Evolutionary conservation across 306 rosid species (phyloP), one percentile per base, ranked within the genome.

Genomic region (Herpetospermum pedunculosum): DNA sequence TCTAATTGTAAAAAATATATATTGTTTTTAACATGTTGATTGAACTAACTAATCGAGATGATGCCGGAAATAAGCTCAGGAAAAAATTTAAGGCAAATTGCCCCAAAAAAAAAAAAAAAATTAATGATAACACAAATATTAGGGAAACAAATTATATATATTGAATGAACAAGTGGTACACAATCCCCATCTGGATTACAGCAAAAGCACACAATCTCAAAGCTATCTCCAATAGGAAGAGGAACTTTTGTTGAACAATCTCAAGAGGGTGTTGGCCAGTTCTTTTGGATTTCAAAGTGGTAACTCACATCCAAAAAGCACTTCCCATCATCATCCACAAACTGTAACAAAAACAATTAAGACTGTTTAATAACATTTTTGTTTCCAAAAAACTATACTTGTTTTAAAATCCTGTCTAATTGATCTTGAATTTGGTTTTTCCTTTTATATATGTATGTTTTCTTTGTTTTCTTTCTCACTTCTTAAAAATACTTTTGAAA

Each of bases 311-410:
- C 96, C 91, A 92, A 80, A 78, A 87, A 85, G 87, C 96, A 90
- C 79, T 88, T 90, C 48, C 88, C 83, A 87, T 92, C 98, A 77
- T 92, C 98, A 84, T 92, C 98, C 80, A 88, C 84, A 81, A 90
- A 92, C 98, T 92, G 87, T 25, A 26, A 18, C 16, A 6, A 64
- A 54, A 71, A 62, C 7, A 28, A 23, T 15, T 0, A 46, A 0
- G 6, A 46, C 46, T 10, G 15, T 41, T 11, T 41, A 12, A 40
- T 40, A 10, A 40, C 6, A 5, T 41, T 40, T 9, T 46, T 46
- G 57, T 23, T 40, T 16, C 5, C 9, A 41, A 28, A 30, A 41
- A 41, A 41, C 14, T 41, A 41, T 2, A 8, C 46, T 11, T n/a
- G n/a, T n/a, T n/a, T n/a, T n/a, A n/a, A n/a, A n/a, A n/a, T n/a